Conservation (phyloP, 371 early-diverging fungal species). For the Mortierella sp. region DNA sequence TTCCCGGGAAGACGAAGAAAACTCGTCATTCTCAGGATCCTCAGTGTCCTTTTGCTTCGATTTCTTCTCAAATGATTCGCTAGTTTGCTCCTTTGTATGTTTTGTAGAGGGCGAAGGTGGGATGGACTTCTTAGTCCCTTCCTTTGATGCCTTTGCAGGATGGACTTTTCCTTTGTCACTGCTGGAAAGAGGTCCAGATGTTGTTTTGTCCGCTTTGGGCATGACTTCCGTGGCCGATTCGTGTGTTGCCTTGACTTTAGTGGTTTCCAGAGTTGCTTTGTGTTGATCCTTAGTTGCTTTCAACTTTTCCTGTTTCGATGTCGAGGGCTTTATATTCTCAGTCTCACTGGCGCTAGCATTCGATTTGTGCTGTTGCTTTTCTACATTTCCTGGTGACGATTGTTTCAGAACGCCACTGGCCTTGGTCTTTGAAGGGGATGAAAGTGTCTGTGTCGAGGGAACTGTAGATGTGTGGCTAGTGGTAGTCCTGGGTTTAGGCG, state of each 20-base stretch:
- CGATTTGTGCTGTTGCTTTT: background rate
- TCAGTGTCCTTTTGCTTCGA: slow-evolving; percentile 5
- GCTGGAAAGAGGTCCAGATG: background rate
- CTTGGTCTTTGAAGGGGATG: background rate
- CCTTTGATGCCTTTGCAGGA: background rate
- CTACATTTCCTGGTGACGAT: background rate
- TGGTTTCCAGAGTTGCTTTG: background rate
- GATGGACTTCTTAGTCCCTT: background rate
- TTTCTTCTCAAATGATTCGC: background rate
- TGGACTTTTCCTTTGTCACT: slow-evolving; percentile 4
- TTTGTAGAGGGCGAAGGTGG: background rate
- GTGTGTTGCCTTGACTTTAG: slow-evolving; percentile 1
- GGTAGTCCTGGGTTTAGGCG: background rate
- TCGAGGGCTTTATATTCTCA: background rate
- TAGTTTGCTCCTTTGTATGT: background rate
- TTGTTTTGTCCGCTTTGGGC: background rate
- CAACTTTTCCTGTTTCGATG: background rate
- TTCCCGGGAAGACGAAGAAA: slow-evolving; percentile 13
- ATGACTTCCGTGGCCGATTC: background rate
- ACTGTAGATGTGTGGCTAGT: background rate
- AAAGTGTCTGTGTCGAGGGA: background rate
- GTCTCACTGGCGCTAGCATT: background rate
- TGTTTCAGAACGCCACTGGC: background rate
- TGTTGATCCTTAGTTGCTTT: slow-evolving; percentile 10
- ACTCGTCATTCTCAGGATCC: background rate